These are phyloP conservation scores for Sporothrix sp. DNA, from an alignment of 2,329 filamentous ascomycete genomes.

Conservation along the genomic window DNA sequence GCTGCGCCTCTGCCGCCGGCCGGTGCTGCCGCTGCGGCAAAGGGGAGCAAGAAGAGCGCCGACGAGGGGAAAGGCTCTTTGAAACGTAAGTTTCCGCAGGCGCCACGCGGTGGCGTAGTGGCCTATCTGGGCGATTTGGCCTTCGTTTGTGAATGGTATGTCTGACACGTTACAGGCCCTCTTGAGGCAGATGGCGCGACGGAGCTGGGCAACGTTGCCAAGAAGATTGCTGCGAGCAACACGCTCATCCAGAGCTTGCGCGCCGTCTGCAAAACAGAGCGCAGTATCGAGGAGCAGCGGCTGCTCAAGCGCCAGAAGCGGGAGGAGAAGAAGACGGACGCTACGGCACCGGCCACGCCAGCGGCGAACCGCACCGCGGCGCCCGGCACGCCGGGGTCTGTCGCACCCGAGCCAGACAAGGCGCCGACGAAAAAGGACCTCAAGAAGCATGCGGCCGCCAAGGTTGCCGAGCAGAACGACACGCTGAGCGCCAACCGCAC, in stretches of 20 bases:
- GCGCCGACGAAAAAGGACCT: slow-evolving; percentile 78
- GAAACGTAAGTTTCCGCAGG: slow-evolving; percentile 45
- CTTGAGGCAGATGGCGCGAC: slow-evolving; percentile 31
- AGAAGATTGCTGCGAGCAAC: slow-evolving; percentile 39
- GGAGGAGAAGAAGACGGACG: slow-evolving; percentile 45
- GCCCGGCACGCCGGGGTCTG: slow-evolving; percentile 50
- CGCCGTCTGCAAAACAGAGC: slow-evolving; percentile 54
- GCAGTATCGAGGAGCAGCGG: slow-evolving; percentile 62
- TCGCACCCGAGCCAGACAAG: slow-evolving; percentile 56
- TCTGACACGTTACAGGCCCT: slow-evolving; percentile 27
- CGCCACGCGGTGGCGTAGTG: background rate
- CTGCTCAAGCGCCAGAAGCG: slow-evolving; percentile 58
- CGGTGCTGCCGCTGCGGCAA: background rate
- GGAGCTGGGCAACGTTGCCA: slow-evolving; percentile 15
- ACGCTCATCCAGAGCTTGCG: slow-evolving; percentile 42
- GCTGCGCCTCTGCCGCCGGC: slow-evolving; percentile 39
- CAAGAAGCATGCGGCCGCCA: slow-evolving; percentile 66
- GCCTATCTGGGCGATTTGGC: too few relatives aligned
- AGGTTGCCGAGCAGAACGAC: slow-evolving; percentile 65
- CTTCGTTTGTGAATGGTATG: background rate
- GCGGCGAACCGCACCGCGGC: slow-evolving; percentile 41
- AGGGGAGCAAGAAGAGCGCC: slow-evolving; percentile 27
- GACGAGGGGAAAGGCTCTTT: slow-evolving; percentile 41
- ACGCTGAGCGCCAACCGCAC: slow-evolving; percentile 79
- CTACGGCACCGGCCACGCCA: slow-evolving; percentile 37